Conservation (phyloP, 345 rosid species). For the Gossypium turneri region DNA sequence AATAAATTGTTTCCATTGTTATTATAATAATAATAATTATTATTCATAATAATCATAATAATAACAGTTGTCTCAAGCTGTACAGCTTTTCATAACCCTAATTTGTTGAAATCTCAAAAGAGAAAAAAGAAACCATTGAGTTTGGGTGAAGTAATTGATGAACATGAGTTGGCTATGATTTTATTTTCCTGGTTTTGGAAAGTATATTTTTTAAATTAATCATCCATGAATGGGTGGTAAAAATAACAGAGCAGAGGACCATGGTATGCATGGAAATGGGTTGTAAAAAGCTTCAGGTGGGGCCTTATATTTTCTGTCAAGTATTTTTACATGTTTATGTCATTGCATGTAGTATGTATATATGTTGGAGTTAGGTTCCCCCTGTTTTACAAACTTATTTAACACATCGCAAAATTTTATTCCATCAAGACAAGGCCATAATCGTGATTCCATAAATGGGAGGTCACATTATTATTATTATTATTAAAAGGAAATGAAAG, state of each 20-base stretch:
- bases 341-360: too few species aligned
- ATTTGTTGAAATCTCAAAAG: not conserved
- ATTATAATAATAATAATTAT: not conserved
- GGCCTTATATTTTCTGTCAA: not conserved
- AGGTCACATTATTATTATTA: too few species aligned
- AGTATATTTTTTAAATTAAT: not conserved
- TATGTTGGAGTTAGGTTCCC: not conserved
- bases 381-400: not conserved
- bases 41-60: not conserved
- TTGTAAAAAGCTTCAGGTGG: not conserved
- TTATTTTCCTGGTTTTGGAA: not conserved
- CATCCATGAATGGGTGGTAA: not conserved
- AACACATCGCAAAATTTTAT: not conserved
- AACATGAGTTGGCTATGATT: conserved; percentile 3
- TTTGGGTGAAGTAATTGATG: not conserved
- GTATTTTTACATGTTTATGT: not conserved
- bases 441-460: too few species aligned
- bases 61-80: conserved; percentile 29
- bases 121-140: not conserved
- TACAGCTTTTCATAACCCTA: not conserved
- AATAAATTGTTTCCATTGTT: not conserved
- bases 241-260: not conserved
- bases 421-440: not conserved
- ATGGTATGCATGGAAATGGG: not conserved
- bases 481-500: not conserved